A percentile compares a stretch with the other conserved stretches of the same genome.
phyloP scores from a whole-genome alignment of 106 monocot species.

The Allium cepa region DNA sequence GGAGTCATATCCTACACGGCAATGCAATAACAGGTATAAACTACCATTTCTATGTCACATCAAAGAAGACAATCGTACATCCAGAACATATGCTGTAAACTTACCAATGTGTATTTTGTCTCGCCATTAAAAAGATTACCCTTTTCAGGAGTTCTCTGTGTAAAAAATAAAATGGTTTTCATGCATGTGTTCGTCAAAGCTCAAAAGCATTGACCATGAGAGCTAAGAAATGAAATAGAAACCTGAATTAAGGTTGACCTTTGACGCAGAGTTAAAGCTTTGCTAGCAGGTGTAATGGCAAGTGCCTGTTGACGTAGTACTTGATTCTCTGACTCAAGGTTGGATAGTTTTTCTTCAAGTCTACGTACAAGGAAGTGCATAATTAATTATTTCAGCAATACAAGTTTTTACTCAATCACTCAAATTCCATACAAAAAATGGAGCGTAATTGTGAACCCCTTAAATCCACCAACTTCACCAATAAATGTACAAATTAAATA shows the following conservation, averaged over 20 bases:
- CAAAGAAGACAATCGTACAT: too few species aligned
- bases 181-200: not conserved
- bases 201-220: not conserved
- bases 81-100: slow-evolving; percentile 3
- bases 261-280: slow-evolving; percentile 49
- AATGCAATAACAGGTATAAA: too few species aligned
- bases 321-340: slow-evolving; percentile 80
- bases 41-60: too few species aligned
- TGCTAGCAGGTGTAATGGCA: slow-evolving; percentile 75
- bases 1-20: slow-evolving; percentile 49
- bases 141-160: slow-evolving; percentile 79
- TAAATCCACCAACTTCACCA: too few species aligned
- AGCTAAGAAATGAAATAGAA: slow-evolving; percentile 1
- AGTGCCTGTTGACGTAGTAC: slow-evolving; percentile 85
- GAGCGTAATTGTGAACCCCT: not conserved
- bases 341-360: slow-evolving; percentile 76
- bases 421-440: not conserved
- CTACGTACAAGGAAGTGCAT: slow-evolving; percentile 9
- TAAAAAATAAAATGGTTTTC: not conserved
- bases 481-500: too few species aligned
- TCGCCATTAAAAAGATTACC: slow-evolving; percentile 51
- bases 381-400: too few species aligned
- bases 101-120: slow-evolving; percentile 41
- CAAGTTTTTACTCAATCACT: not conserved
- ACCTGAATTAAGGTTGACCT: slow-evolving; percentile 68